Evolutionary conservation across 2,329 filamentous ascomycete species (phyloP), one percentile per base, ranked within the genome.

Genomic region (Epichloe uncinata): DNA sequence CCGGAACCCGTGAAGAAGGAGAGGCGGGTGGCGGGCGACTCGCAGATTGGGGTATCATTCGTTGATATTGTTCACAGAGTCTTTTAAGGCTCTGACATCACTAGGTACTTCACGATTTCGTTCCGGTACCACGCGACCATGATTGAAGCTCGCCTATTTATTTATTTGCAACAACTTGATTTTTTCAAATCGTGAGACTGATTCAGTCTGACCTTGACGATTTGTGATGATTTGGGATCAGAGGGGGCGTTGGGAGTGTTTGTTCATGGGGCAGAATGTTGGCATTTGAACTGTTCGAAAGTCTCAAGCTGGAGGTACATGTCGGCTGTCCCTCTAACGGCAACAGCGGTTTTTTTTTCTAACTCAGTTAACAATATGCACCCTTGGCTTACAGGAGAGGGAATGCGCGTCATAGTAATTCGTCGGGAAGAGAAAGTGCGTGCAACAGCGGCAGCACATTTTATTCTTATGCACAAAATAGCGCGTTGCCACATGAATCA

Each of bases 1-100:
- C 85, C 30, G 83, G 84, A 26, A 75, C 79, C 52, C 76, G 82
- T 54, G 83, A 85, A 52, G 83, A 85, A 42, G 81, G 83, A 57
- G 78, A 82, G 51, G 69, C 67, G 40, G 71, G 76, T 12, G 72
- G 72, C 42, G 73, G 82, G 47, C 77, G 77, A 56, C 73, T 93
- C 51, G 79, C 82, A 41, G 85, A 87, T 64, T 93, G 86, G 85
- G 85, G 85, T 47, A 82, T 90, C 49, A 95, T 95, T 60, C 82
- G 88, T 57, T 83, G 52, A 55, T 7, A 5, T 20, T 11, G 18
- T 20, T 18, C 33, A 30, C 34, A 13, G 16, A 37, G 44, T 37
- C 34, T 36, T 9, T 2, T 16, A 3, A 45, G 34, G 7, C 35
- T 38, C 30, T 4, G n/a, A 13, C 35, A n/a, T 12, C 16, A 45